phyloP scores from a whole-genome alignment of 768 basidiomycete species.

The Suillus variegatus region DNA sequence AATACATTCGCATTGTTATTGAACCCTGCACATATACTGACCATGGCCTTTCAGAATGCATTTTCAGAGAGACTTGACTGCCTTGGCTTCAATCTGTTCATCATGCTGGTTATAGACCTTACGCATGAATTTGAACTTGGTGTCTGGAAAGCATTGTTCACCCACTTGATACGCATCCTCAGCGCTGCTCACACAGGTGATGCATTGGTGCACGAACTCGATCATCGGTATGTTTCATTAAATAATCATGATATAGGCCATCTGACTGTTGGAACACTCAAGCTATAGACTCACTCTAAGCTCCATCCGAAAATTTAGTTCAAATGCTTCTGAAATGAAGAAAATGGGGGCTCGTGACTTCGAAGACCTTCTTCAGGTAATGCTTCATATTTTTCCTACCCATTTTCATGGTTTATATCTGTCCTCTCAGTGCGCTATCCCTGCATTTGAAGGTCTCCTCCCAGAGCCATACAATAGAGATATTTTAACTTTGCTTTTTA shows the following conservation, averaged over 20 bases:
- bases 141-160: slow-evolving; percentile 29
- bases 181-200: slow-evolving; percentile 4
- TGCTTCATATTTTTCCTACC: background rate
- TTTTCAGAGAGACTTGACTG: slow-evolving; percentile 20
- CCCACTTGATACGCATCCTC: slow-evolving; percentile 29
- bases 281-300: slow-evolving; percentile 25
- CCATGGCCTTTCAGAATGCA: slow-evolving; percentile 24
- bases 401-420: background rate
- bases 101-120: slow-evolving; percentile 27
- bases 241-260: background rate
- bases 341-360: slow-evolving; percentile 29
- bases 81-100: slow-evolving; percentile 23
- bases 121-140: slow-evolving; percentile 36
- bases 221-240: slow-evolving; percentile 11
- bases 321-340: slow-evolving; percentile 23
- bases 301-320: slow-evolving; percentile 26
- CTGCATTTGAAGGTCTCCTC: slow-evolving; percentile 11
- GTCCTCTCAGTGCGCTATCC: slow-evolving; percentile 11
- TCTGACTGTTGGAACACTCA: background rate
- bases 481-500: slow-evolving; percentile 18
- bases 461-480: slow-evolving; percentile 13
- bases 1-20: background rate
- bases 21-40: background rate
- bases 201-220: slow-evolving; percentile 13
- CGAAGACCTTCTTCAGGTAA: slow-evolving; percentile 37